phyloP scores from a whole-genome alignment of 805 yeast species.

The Candida ipomoeae region DNA sequence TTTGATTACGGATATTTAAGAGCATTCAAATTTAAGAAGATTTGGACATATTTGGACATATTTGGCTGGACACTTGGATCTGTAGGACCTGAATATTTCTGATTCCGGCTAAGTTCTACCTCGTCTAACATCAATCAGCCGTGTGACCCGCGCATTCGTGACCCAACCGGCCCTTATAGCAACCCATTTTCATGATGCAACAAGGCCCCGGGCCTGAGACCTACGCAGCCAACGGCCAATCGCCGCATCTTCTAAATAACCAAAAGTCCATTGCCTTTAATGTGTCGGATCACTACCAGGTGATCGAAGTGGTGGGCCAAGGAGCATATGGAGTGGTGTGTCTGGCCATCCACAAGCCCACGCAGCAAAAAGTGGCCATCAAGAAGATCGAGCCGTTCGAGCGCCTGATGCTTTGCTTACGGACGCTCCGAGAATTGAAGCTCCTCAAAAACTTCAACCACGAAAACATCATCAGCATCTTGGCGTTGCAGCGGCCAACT shows the following conservation, averaged over 20 bases:
- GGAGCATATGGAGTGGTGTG: slow-evolving; percentile 97
- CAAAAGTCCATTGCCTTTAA: slow-evolving; percentile 56
- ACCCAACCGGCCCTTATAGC: neutral
- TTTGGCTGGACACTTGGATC: neutral
- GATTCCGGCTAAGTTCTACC: no score
- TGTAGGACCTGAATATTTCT: no score
- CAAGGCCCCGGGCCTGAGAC: slow-evolving; percentile 1
- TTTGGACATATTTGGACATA: neutral
- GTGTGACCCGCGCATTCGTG: neutral
- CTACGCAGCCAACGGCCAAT: neutral
- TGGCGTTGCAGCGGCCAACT: slow-evolving; percentile 84
- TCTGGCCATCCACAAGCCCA: slow-evolving; percentile 81
- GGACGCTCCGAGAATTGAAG: slow-evolving; percentile 88
- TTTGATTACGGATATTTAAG: no score
- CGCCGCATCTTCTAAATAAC: slow-evolving; percentile 3
- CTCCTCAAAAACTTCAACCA: slow-evolving; percentile 85
- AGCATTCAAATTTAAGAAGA: no score
- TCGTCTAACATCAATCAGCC: neutral
- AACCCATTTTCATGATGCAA: neutral
- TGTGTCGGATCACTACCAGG: slow-evolving; percentile 82
- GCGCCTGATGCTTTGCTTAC: slow-evolving; percentile 78
- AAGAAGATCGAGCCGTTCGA: slow-evolving; percentile 93
- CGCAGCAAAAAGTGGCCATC: slow-evolving; percentile 88
- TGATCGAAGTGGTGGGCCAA: slow-evolving; percentile 83
- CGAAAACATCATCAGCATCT: slow-evolving; percentile 85